phyloP scores from a whole-genome alignment of 176 grass and related monocot species.

The Oryza punctata region DNA sequence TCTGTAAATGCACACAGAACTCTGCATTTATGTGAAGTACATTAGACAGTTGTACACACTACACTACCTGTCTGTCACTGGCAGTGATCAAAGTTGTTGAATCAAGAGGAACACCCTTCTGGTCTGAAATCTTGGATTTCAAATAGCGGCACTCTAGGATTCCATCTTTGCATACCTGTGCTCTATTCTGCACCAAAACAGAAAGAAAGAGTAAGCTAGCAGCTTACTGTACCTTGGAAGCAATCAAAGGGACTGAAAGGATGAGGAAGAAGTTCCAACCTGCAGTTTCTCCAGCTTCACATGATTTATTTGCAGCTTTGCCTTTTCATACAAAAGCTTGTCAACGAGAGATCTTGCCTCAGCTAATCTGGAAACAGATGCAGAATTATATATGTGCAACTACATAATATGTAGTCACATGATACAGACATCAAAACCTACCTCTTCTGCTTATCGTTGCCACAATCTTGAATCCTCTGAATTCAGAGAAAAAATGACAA shows the following conservation, averaged over 20 bases:
- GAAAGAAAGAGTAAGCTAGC: conserved; percentile 27
- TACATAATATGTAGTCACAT: not conserved
- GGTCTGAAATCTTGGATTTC: conserved; percentile 70
- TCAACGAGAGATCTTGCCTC: conserved; percentile 69
- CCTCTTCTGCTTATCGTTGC: conserved; percentile 55
- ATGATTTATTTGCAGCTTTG: conserved; percentile 75
- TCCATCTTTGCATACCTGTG: conserved; percentile 43
- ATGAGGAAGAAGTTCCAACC: conserved; percentile 49
- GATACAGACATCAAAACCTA: conserved; percentile 37
- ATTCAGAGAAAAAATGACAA: conserved; percentile 43
- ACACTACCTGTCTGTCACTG: conserved; percentile 50
- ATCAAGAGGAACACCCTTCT: conserved; percentile 39
- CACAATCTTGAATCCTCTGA: conserved; percentile 59
- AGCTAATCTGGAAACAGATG: conserved; percentile 47
- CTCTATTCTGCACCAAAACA: conserved; percentile 61
- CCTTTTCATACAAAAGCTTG: conserved; percentile 64
- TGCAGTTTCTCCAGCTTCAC: conserved; percentile 67
- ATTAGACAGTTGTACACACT: not conserved
- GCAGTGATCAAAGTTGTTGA: conserved; percentile 16
- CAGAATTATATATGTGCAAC: conserved; percentile 8
- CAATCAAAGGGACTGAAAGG: conserved; percentile 10
- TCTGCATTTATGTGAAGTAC: not conserved
- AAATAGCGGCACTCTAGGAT: conserved; percentile 60
- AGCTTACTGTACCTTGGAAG: conserved; percentile 29
- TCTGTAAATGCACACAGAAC: not conserved